Percentiles rank a stretch among this genome's conserved stretches.
These are phyloP conservation scores for Eustoma russellianum DNA, from an alignment of 257 asterid species.

Conservation along the genomic window DNA sequence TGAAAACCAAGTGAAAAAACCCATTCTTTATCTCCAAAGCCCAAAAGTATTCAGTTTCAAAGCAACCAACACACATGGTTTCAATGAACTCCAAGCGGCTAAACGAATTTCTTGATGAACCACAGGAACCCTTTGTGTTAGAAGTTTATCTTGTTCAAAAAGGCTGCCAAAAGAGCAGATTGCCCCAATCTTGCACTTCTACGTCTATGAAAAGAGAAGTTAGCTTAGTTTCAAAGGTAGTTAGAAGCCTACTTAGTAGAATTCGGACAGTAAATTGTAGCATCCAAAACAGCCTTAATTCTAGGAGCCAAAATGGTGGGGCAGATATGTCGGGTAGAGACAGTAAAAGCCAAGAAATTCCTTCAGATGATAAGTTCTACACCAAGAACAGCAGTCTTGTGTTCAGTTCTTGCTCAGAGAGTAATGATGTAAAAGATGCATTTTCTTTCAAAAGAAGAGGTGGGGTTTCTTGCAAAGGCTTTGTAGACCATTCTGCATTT, in stretches of 20 bases:
- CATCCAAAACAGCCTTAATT: constrained; percentile 6
- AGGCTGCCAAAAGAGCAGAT: constrained; percentile 14
- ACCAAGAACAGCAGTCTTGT: constrained; percentile 26
- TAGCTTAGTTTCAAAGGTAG: constrained; percentile 27
- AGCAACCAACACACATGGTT: not conserved
- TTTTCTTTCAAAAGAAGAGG: constrained; percentile 4
- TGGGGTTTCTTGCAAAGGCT: constrained; percentile 1
- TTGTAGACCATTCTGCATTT: constrained; percentile 3
- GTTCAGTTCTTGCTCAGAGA: constrained; percentile 40
- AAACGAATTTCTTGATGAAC: constrained; percentile 53
- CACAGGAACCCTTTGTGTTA: constrained; percentile 66
- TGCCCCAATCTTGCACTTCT: constrained; percentile 2
- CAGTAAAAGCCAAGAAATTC: constrained; percentile 12
- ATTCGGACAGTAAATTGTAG: constrained; percentile 7
- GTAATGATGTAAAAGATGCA: constrained; percentile 23
- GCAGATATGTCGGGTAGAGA: not conserved
- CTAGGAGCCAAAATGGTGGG: constrained; percentile 2
- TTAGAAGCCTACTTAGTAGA: constrained; percentile 27
- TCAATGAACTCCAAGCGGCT: constrained; percentile 17
- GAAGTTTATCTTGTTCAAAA: constrained; percentile 50
- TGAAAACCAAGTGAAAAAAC: too few relatives aligned
- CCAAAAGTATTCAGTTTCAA: not conserved
- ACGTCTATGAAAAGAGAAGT: constrained; percentile 20
- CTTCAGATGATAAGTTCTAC: constrained; percentile 24
- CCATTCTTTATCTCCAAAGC: not conserved